A percentile compares a stretch with the other conserved stretches of the same genome.
These are phyloP conservation scores for Pseudogymnoascus destructans DNA, from an alignment of 2,329 filamentous ascomycete genomes.

Conservation along the genomic window DNA sequence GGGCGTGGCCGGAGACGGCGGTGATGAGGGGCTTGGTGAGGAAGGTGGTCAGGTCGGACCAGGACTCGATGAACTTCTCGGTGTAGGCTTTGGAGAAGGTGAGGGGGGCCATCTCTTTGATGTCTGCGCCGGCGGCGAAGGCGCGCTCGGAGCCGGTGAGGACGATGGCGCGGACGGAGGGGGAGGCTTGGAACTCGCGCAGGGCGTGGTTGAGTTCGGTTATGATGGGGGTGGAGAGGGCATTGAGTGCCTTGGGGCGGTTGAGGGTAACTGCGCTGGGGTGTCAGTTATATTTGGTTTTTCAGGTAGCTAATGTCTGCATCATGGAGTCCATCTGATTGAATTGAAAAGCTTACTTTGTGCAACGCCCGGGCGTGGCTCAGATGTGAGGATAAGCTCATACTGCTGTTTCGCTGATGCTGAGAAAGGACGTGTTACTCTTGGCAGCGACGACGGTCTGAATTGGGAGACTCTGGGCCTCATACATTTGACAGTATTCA, in stretches of 20 bases:
- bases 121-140: constrained; percentile 92
- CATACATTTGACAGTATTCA: constrained; percentile 22
- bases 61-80: constrained; percentile 84
- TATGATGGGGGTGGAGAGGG: constrained; percentile 82
- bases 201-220: constrained; percentile 75
- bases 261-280: constrained; percentile 64
- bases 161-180: constrained; percentile 61
- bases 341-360: constrained; percentile 47
- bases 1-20: constrained; percentile 85
- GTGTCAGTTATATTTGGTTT: constrained; percentile 4
- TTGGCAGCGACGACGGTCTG: constrained; percentile 15
- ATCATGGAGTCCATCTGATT: not conserved
- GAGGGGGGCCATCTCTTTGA: constrained; percentile 95
- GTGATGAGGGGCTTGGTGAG: constrained; percentile 92
- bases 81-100: constrained; percentile 82
- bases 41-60: constrained; percentile 71
- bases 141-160: constrained; percentile 82
- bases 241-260: constrained; percentile 91
- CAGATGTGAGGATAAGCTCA: constrained; percentile 70
- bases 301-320: not conserved
- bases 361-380: constrained; percentile 77
- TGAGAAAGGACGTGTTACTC: constrained; percentile 20
- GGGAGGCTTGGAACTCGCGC: constrained; percentile 52
- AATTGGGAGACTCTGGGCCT: constrained; percentile 24
- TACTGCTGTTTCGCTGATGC: constrained; percentile 37